These are phyloP conservation scores for Kwoniella mangroviensis DNA, from an alignment of 768 basidiomycete species.

Conservation along the genomic window DNA sequence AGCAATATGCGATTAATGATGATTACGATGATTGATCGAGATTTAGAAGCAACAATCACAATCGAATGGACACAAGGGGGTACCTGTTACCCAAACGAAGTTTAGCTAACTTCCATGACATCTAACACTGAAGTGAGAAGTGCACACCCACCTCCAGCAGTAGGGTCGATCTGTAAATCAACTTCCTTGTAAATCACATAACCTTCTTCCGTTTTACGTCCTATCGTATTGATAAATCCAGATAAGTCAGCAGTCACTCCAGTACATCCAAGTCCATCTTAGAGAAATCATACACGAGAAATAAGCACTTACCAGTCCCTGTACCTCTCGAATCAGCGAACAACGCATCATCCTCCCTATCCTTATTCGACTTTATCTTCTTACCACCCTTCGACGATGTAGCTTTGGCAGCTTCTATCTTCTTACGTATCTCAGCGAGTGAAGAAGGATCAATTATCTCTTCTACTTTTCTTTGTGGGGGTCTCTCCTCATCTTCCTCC, in stretches of 20 bases:
- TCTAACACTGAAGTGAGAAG: too few relatives aligned
- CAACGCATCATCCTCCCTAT: slow-evolving; percentile 46
- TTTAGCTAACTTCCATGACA: neutral
- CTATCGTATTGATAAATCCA: slow-evolving; percentile 26
- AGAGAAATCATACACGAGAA: neutral
- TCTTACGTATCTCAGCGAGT: slow-evolving; percentile 18
- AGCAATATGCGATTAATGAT: neutral
- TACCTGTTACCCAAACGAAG: slow-evolving; percentile 34
- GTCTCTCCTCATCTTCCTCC: slow-evolving; percentile 13
- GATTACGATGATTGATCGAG: neutral
- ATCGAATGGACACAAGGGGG: slow-evolving; percentile 58
- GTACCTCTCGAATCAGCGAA: slow-evolving; percentile 56
- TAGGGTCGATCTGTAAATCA: slow-evolving; percentile 55
- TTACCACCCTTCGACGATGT: slow-evolving; percentile 2
- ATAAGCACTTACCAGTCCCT: slow-evolving; percentile 43
- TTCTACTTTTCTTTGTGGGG: slow-evolving; percentile 9
- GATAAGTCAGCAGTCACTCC: neutral
- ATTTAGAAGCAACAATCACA: slow-evolving; percentile 55
- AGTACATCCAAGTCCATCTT: neutral
- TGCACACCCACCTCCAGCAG: slow-evolving; percentile 52
- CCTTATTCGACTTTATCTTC: slow-evolving; percentile 27
- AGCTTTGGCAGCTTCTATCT: slow-evolving; percentile 10
- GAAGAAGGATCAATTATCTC: slow-evolving; percentile 35
- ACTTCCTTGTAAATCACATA: slow-evolving; percentile 58
- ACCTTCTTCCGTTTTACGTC: slow-evolving; percentile 57